Base-by-base conservation (phyloP, 2,329 filamentous ascomycete species). In the Ilyonectria sp. region DNA sequence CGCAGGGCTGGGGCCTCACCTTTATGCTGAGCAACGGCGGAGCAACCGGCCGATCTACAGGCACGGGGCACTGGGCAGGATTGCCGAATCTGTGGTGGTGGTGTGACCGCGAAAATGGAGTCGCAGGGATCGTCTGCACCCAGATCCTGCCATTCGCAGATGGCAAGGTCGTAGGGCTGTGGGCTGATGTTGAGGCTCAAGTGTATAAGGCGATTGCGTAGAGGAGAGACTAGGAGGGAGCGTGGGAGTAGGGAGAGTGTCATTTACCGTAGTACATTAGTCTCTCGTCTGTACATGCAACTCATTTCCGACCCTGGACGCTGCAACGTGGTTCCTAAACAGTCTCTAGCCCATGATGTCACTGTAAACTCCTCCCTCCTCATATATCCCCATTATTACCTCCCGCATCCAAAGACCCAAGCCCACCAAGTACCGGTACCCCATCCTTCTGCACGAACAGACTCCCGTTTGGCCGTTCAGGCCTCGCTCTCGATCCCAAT, bases 1-100 rank as follows among this genome's bases (percentile, higher is more conserved):
- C 89, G 0, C 90, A 92, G 74, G 91, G 91, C 11, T 92, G 89
- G 89, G 89, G 90, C 0, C 79, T 92, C 35, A 86, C 83, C 0
- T 89, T 89, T 55, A 87, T 90, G 83, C 76, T 90, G 13, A 87
- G 78, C 17, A 76, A 79, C 21, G 83, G 84, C 1, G 84, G 83
- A 1, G 71, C 76, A 1, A 88, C 89, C 3, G 89, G 89, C 0
- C 82, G 89, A 9, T 86, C 86, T 0, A 77, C 70, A 2, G 80
- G 82, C 2, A 89, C 88, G 0, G 85, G 73, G 0, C 84, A 82
- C 73, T 92, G 90, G 90, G 86, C 86, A 2, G 90, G 90, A 0
- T 71, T 91, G 33, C 77, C 87, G 4, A 92, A 91, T 74, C 71
- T 87, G 35, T 91, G 83, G 73, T 92, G 89, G 88, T 92, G 89